These are phyloP conservation scores for Beauveria sp. DNA, from an alignment of 2,329 filamentous ascomycete genomes.

Conservation along the genomic window DNA sequence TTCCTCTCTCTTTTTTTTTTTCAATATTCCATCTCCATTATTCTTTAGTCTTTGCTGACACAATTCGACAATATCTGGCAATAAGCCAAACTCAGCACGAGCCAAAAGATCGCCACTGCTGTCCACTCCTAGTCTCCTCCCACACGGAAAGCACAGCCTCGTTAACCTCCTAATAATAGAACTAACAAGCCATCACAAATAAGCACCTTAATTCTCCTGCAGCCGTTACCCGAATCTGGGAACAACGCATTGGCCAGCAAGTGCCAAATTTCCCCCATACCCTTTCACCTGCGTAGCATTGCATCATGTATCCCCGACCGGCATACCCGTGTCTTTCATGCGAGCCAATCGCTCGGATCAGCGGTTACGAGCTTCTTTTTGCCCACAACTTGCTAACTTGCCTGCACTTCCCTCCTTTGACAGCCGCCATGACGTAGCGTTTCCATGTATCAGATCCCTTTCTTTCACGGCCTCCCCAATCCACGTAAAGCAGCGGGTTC, in stretches of 20 bases:
- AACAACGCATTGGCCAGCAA: background rate
- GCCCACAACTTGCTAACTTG: background rate
- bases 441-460: no score
- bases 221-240: constrained; percentile 6
- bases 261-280: background rate
- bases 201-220: background rate
- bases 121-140: no score
- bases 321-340: background rate
- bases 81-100: no score
- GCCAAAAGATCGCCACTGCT: background rate
- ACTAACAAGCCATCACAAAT: background rate
- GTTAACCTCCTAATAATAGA: background rate
- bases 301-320: background rate
- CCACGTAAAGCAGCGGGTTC: no score
- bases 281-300: background rate
- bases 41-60: background rate
- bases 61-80: background rate
- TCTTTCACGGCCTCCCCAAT: no score
- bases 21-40: background rate
- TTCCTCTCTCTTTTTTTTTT: background rate
- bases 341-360: background rate
- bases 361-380: background rate
- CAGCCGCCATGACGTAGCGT: background rate
- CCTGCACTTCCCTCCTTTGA: no score
- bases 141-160: constrained; percentile 1